These are phyloP conservation scores for Pichia sp. DNA, from an alignment of 1,139 yeast species.

Conservation along the genomic window DNA sequence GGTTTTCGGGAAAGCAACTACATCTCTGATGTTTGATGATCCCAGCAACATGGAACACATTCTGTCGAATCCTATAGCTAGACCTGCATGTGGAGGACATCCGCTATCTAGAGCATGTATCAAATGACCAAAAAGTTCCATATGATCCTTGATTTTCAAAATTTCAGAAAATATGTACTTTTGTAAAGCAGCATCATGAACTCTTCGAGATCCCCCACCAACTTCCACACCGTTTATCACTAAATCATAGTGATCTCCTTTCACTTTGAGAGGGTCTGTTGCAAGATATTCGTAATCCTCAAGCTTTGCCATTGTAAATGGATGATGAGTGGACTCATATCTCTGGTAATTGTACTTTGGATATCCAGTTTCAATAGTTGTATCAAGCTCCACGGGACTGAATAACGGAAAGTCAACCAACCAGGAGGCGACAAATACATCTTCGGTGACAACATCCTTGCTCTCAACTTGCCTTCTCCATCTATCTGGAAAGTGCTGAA, in stretches of 20 bases:
- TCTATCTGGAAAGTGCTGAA: constrained; percentile 42
- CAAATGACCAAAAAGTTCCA: constrained; percentile 76
- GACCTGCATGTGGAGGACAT: constrained; percentile 98
- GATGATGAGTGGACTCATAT: constrained; percentile 82
- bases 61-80: constrained; percentile 92
- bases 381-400: constrained; percentile 50
- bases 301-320: constrained; percentile 84
- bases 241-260: constrained; percentile 92
- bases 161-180: constrained; percentile 55
- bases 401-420: constrained; percentile 86
- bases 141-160: constrained; percentile 46
- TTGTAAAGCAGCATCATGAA: constrained; percentile 79
- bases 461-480: constrained; percentile 37
- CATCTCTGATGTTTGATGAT: constrained; percentile 73
- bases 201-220: constrained; percentile 96
- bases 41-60: constrained; percentile 85
- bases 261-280: constrained; percentile 52
- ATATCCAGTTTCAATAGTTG: constrained; percentile 31
- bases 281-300: constrained; percentile 56
- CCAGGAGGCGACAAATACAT: constrained; percentile 69
- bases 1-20: constrained; percentile 92
- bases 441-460: constrained; percentile 11
- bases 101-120: constrained; percentile 78
- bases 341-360: constrained; percentile 50
- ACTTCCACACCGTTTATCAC: constrained; percentile 92